phyloP scores from a whole-genome alignment of 306 rosid species.

The Cicer bijugum region DNA sequence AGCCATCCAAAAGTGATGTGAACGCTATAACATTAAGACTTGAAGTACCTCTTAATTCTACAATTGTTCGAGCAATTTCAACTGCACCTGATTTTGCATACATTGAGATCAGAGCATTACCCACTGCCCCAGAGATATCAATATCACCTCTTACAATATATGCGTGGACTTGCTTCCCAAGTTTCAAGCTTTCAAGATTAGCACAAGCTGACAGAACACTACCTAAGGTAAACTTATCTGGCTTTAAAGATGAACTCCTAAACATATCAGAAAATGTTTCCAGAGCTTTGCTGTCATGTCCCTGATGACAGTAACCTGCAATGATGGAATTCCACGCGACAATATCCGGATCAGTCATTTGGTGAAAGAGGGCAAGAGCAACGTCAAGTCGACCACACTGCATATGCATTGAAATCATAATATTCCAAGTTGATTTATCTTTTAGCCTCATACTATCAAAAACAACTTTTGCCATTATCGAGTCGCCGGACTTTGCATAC shows the following conservation, averaged over 20 bases:
- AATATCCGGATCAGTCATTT: constrained; percentile 64
- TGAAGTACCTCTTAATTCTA: constrained; percentile 54
- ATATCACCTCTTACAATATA: constrained; percentile 55
- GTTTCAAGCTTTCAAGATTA: constrained; percentile 66
- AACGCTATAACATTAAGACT: constrained; percentile 71
- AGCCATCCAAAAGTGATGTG: constrained; percentile 85
- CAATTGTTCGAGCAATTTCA: constrained; percentile 61
- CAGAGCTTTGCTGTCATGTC: constrained; percentile 65
- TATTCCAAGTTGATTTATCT: constrained; percentile 70
- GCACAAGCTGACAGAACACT: constrained; percentile 84
- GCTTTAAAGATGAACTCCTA: constrained; percentile 54
- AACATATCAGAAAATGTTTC: constrained; percentile 65
- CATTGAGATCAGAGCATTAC: constrained; percentile 77
- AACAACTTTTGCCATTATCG: constrained; percentile 59
- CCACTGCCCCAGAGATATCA: constrained; percentile 55
- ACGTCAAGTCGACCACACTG: constrained; percentile 63
- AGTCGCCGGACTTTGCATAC: constrained; percentile 83
- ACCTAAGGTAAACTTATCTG: constrained; percentile 78
- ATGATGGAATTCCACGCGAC: constrained; percentile 83
- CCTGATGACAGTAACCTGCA: constrained; percentile 65
- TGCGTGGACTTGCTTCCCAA: constrained; percentile 80
- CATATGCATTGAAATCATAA: constrained; percentile 73
- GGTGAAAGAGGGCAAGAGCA: constrained; percentile 65
- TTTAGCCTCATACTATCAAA: constrained; percentile 69
- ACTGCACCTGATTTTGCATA: constrained; percentile 77